Evolutionary conservation across 1,284 basidiomycete species (phyloP).

Genomic region (Ganoderma leucocontextum): DNA sequence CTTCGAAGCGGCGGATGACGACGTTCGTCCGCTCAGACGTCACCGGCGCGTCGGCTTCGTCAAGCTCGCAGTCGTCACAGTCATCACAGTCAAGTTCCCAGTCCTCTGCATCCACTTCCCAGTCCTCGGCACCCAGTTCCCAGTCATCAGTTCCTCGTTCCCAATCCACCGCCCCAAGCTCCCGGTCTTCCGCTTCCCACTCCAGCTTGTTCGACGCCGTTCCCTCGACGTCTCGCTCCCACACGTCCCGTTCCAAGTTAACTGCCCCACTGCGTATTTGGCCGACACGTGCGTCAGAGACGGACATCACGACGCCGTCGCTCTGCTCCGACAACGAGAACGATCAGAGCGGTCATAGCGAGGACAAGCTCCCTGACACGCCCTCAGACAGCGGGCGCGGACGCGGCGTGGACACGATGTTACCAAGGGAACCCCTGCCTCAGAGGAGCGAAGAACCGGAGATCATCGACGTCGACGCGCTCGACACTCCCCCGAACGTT

Average conservation of each 20-base stretch:
- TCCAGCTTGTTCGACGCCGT: conserved; percentile 21
- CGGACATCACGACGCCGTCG: conserved; percentile 62
- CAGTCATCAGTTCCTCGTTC: conserved; percentile 19
- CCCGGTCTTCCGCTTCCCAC: conserved; percentile 15
- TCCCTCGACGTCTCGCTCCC: conserved; percentile 16
- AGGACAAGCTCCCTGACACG: conserved; percentile 45
- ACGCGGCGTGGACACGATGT: conserved; percentile 7
- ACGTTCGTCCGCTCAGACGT: conserved; percentile 20
- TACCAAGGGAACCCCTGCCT: conserved; percentile 14
- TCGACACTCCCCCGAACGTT: conserved; percentile 26
- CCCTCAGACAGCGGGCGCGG: conserved; percentile 29
- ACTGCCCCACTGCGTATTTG: conserved; percentile 32
- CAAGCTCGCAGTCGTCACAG: conserved; percentile 23
- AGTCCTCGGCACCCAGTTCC: conserved; percentile 17
- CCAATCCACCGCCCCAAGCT: conserved; percentile 11
- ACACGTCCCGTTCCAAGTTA: conserved; percentile 14
- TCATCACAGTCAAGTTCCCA: conserved; percentile 24
- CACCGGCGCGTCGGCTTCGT: conserved; percentile 19
- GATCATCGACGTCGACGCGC: conserved; percentile 36
- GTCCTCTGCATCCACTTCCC: conserved; percentile 19
- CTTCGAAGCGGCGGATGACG: conserved; percentile 29
- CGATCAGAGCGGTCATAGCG: conserved; percentile 45
- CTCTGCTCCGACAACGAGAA: conserved; percentile 70
- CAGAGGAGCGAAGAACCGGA: conserved; percentile 23
- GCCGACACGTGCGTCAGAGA: conserved; percentile 39